These are phyloP conservation scores for Solanum aculeatissimum DNA, from an alignment of 305 asterid genomes.

Conservation along the genomic window DNA sequence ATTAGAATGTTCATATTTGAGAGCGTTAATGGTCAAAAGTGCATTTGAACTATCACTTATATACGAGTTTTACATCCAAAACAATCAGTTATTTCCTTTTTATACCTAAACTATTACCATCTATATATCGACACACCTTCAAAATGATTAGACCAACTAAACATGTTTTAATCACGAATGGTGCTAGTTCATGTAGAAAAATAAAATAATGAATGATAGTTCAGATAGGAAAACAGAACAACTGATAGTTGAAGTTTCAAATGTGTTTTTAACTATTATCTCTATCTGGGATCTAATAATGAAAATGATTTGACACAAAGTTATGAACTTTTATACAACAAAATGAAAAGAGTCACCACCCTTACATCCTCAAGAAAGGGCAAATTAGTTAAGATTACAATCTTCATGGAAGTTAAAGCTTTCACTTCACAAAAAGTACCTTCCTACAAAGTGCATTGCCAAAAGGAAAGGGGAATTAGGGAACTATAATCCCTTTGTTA, in stretches of 20 bases:
- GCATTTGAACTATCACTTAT: too few relatives aligned
- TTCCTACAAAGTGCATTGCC: neutral
- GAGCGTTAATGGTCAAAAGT: too few relatives aligned
- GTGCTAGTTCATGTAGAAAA: too few relatives aligned
- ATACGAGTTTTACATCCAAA: neutral
- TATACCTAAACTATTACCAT: too few relatives aligned
- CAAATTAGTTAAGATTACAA: neutral
- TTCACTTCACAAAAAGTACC: neutral
- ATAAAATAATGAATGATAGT: too few relatives aligned
- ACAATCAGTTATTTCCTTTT: neutral
- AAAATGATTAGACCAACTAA: too few relatives aligned
- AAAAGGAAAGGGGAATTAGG: neutral
- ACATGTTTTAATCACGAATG: too few relatives aligned
- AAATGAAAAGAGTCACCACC: neutral
- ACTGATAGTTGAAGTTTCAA: accelerated
- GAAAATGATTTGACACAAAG: neutral
- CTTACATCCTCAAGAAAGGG: neutral
- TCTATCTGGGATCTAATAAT: neutral
- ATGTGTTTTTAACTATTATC: neutral
- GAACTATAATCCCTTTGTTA: neutral
- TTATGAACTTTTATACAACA: neutral
- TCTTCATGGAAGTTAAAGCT: neutral
- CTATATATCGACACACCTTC: too few relatives aligned
- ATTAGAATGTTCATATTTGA: too few relatives aligned
- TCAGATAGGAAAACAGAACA: neutral